Evolutionary conservation across 768 basidiomycete species (phyloP), one percentile per base, ranked within the genome.

Genomic region (Podaxis sp.): DNA sequence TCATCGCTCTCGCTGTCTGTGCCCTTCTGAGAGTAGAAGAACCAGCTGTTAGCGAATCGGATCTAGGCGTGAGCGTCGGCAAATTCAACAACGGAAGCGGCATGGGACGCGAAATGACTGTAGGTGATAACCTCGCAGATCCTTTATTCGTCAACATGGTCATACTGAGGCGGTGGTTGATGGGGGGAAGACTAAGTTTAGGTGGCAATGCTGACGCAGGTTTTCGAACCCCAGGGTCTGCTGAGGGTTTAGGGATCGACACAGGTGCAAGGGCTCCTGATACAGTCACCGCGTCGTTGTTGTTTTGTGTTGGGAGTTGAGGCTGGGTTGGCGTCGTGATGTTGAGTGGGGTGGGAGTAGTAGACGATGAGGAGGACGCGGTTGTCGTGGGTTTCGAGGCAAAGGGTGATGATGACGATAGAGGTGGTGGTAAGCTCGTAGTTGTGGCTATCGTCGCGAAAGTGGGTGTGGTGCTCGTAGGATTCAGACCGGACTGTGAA

Each of bases 31-130:
- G 49, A 61, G 65, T 53, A 64, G 60, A 48, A 67, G 67, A 30
- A 69, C 67, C 55, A 0, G 59, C 55, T 6, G 75, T 69, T 6
- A 73, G 68, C 6, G 80, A 79, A 36, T 57, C 49, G 12, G 62
- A 28, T 42, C 56, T 54, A 9, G 54, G 38, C n/a, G 51, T 63
- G 12, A 86, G 72, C 19, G 76, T 75, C 3, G 87, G 87, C 3
- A 88, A 74, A 68, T 79, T 80, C 17, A 82, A 69, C 52, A 84
- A 67, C 2, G 85, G 73, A 28, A 77, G 49, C 4, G 75, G 72
- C 19, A 74, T 75, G 2, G 71, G 71, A 9, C 73, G 70, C 28
- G 68, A 42, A 15, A 73, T 69, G n/a, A 75, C 59, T 33, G 67
- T 74, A 6, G 76, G 76, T 8, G 74, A 74, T 17, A 74, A 66